A percentile compares a stretch with the other conserved stretches of the same genome.
Conservation (phyloP, 2,329 filamentous ascomycete species). For the Phaeoacremonium minimum region DNA sequence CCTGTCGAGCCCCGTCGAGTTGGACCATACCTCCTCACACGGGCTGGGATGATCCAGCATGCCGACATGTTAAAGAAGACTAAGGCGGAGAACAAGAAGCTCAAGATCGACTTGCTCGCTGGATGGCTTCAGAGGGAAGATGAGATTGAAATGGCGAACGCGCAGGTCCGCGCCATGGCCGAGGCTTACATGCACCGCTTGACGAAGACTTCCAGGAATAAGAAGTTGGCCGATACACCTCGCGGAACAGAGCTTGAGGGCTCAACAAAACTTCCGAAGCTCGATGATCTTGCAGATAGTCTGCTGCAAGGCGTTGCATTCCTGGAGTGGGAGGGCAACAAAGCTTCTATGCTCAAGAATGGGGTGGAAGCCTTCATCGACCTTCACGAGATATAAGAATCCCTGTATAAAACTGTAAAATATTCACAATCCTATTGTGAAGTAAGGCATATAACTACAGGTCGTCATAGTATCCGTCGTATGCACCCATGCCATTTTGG, state of each 20-base stretch:
- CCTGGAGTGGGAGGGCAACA: slow-evolving; percentile 69
- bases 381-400: neutral
- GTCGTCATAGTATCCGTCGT: slow-evolving; percentile 51
- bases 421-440: too few species aligned
- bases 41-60: slow-evolving; percentile 12
- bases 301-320: slow-evolving; percentile 74
- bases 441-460: too few species aligned
- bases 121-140: slow-evolving; percentile 39
- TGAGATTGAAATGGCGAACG: slow-evolving; percentile 20
- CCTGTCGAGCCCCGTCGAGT: slow-evolving; percentile 52
- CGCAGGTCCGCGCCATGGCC: slow-evolving; percentile 27
- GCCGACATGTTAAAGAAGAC: slow-evolving; percentile 19
- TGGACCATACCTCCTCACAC: slow-evolving; percentile 47
- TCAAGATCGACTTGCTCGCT: slow-evolving; percentile 60
- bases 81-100: slow-evolving; percentile 42
- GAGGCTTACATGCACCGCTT: too few species aligned
- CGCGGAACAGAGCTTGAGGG: slow-evolving; percentile 8
- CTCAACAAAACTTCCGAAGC: slow-evolving; percentile 40
- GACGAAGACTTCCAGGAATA: too few species aligned
- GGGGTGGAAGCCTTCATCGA: slow-evolving; percentile 19
- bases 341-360: slow-evolving; percentile 21
- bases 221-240: slow-evolving; percentile 17
- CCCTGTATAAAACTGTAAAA: neutral
- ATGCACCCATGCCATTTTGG: slow-evolving; percentile 54
- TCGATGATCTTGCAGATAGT: slow-evolving; percentile 80